A percentile compares a stretch with the other conserved stretches of the same genome.
These are phyloP conservation scores for Liriodendron chinense DNA, from an alignment of 164 flowering plant species.

Conservation along the genomic window DNA sequence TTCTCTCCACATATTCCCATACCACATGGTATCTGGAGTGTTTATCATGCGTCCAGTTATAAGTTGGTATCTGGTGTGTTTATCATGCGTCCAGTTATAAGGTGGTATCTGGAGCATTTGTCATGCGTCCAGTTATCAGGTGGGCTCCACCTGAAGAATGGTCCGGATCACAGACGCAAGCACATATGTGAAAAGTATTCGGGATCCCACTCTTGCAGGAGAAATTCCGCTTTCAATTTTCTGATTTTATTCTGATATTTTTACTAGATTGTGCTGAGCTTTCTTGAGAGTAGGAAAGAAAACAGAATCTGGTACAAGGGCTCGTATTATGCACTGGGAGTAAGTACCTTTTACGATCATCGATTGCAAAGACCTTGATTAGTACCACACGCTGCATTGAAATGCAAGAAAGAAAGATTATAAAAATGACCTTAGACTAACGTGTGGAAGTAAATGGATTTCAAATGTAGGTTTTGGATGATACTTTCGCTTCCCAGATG, in stretches of 20 bases:
- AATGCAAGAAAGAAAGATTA: neutral
- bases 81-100: no score
- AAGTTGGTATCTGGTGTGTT: no score
- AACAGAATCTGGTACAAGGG: slow-evolving; percentile 56
- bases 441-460: neutral
- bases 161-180: no score
- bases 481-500: slow-evolving; percentile 90
- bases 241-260: slow-evolving; percentile 25
- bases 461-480: slow-evolving; percentile 72
- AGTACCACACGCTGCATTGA: neutral
- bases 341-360: slow-evolving; percentile 20
- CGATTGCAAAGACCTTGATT: neutral
- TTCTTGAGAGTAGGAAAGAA: slow-evolving; percentile 49
- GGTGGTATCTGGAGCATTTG: neutral
- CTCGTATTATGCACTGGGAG: slow-evolving; percentile 52
- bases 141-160: no score
- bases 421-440: neutral
- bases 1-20: neutral
- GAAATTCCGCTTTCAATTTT: slow-evolving; percentile 33
- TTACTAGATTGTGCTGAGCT: slow-evolving; percentile 41
- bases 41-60: no score
- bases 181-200: no score
- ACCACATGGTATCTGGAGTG: no score
- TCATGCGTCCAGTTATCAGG: neutral
- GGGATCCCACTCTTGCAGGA: neutral